phyloP scores from a whole-genome alignment of 2,329 filamentous ascomycete species.

The Blumeriella jaapii region DNA sequence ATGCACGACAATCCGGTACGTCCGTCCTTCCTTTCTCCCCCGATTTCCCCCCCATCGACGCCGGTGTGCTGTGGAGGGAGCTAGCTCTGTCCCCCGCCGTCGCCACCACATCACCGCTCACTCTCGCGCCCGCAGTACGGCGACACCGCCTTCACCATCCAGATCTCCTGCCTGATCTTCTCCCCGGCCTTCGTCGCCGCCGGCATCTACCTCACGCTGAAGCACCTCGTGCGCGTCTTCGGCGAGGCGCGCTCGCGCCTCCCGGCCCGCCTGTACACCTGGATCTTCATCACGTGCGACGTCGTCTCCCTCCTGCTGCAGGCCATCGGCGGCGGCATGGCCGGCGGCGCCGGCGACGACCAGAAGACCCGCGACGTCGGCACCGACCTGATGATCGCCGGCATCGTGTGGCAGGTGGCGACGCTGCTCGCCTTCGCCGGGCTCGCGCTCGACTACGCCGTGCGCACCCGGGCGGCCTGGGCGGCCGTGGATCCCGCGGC shows the following conservation, averaged over 20 bases:
- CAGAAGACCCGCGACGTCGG: slow-evolving; percentile 8
- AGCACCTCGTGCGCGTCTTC: slow-evolving; percentile 15
- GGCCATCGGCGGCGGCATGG: slow-evolving; percentile 44
- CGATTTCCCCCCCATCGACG: background rate
- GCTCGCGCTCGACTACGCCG: slow-evolving; percentile 39
- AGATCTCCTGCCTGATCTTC: slow-evolving; percentile 30
- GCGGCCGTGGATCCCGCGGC: slow-evolving; percentile 9
- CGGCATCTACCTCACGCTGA: slow-evolving; percentile 48
- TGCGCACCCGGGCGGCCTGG: slow-evolving; percentile 24
- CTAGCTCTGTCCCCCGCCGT: too few species aligned
- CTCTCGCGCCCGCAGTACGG: slow-evolving; percentile 32
- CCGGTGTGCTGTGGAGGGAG: background rate
- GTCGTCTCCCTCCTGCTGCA: slow-evolving; percentile 45
- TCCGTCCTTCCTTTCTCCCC: background rate
- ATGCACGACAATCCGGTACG: slow-evolving; percentile 35
- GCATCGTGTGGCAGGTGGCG: slow-evolving; percentile 30
- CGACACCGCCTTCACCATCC: slow-evolving; percentile 32
- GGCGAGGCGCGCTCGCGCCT: slow-evolving; percentile 20
- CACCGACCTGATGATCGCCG: slow-evolving; percentile 30
- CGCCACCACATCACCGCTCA: too few species aligned
- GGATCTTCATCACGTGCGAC: slow-evolving; percentile 48
- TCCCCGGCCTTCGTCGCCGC: slow-evolving; percentile 43
- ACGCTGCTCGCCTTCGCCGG: slow-evolving; percentile 29
- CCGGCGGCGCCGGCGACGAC: slow-evolving; percentile 21
- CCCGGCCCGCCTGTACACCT: slow-evolving; percentile 34